Conservation (phyloP, 352 stramenopile genomes). For the Phytopythium litorale region DNA sequence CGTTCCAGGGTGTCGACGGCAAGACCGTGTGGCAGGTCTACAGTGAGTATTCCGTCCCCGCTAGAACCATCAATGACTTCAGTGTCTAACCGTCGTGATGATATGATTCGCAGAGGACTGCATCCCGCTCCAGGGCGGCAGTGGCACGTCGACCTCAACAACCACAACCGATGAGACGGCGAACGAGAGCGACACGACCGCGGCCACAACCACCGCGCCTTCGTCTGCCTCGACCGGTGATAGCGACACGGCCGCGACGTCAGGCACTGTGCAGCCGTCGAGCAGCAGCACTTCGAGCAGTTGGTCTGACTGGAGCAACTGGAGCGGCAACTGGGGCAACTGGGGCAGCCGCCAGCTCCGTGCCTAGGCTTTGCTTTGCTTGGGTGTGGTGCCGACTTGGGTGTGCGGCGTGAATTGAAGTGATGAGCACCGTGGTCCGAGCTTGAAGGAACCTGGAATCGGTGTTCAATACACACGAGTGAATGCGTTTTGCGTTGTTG, state of each 20-base stretch:
- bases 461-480: too few species aligned
- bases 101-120: slow-evolving; percentile 19
- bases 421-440: too few species aligned
- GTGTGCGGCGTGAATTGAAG: neutral
- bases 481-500: too few species aligned
- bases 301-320: neutral
- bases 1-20: slow-evolving; percentile 17
- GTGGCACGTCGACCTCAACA: neutral
- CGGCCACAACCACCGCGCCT: neutral
- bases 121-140: slow-evolving; percentile 21
- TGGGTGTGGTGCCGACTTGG: neutral
- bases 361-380: neutral
- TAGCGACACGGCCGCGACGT: neutral
- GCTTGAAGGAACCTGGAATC: too few species aligned
- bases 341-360: slow-evolving; percentile 4
- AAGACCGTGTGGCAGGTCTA: slow-evolving; percentile 27
- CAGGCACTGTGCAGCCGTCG: slow-evolving; percentile 1
- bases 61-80: neutral
- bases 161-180: neutral
- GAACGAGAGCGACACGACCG: neutral
- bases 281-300: neutral
- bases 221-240: neutral
- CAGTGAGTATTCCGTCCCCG: slow-evolving; percentile 10
- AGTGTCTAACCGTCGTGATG: neutral
- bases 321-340: neutral